phyloP scores from a whole-genome alignment of 1,284 basidiomycete genomes.

The Pyrrhoderma lamaoense region DNA sequence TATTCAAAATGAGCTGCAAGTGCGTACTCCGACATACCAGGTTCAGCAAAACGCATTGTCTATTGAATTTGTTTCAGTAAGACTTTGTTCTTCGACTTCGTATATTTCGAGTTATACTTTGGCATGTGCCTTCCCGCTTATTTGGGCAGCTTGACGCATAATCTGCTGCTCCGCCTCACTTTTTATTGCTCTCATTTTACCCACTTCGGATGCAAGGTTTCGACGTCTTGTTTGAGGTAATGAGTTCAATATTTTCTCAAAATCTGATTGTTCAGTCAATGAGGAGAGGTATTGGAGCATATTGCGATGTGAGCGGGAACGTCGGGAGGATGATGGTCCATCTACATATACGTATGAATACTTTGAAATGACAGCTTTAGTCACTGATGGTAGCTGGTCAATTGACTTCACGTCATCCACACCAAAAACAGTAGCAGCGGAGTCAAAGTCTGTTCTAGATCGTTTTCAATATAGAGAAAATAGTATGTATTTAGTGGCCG shows the following conservation, averaged over 20 bases:
- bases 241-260: conserved; percentile 46
- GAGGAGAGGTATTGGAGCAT: conserved; percentile 43
- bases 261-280: conserved; percentile 33
- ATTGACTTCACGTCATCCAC: conserved; percentile 68
- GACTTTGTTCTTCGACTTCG: neutral
- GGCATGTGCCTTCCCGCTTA: conserved; percentile 69
- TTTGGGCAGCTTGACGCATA: conserved; percentile 70
- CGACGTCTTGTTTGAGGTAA: conserved; percentile 41
- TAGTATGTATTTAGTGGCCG: neutral
- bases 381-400: conserved; percentile 42
- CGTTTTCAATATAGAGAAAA: conserved; percentile 1
- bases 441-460: conserved; percentile 49
- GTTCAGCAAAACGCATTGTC: conserved; percentile 78
- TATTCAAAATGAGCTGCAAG: conserved; percentile 89
- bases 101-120: conserved; percentile 42
- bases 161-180: conserved; percentile 60
- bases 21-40: conserved; percentile 65
- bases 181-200: conserved; percentile 61
- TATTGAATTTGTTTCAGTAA: conserved; percentile 23
- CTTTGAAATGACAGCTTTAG: conserved; percentile 37
- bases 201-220: conserved; percentile 53
- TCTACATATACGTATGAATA: conserved; percentile 37
- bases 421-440: conserved; percentile 58
- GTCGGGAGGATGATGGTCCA: conserved; percentile 24
- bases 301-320: conserved; percentile 36